Evolutionary conservation across 352 stramenopile species (phyloP).

Genomic region (Pythium folliculosum): DNA sequence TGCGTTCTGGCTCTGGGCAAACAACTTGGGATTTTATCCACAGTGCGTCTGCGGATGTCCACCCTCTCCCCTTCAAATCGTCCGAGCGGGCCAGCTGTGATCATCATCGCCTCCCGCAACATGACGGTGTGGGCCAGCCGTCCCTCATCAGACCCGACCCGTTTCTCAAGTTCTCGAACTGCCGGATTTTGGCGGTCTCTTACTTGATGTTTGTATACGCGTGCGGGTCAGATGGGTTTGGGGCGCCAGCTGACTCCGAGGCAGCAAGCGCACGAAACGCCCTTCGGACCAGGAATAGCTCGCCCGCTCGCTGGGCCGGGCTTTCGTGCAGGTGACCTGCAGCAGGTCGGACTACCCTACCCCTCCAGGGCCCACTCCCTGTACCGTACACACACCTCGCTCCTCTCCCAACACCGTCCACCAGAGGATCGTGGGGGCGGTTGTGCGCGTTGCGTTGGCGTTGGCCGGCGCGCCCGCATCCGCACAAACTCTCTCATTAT

Average conservation of each 20-base stretch:
- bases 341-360: constrained; percentile 1
- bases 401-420: constrained; percentile 9
- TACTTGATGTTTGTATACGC: constrained; percentile 30
- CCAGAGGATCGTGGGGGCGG: neutral
- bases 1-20: constrained; percentile 23
- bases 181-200: constrained; percentile 31
- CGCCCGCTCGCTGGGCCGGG: neutral
- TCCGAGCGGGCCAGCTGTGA: constrained; percentile 21
- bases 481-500: constrained; percentile 23
- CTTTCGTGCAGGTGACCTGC: neutral
- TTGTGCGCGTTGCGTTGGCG: neutral
- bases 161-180: constrained; percentile 8
- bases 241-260: constrained; percentile 6
- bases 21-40: constrained; percentile 14
- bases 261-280: constrained; percentile 26
- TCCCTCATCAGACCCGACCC: constrained; percentile 14
- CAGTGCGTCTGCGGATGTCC: constrained; percentile 15
- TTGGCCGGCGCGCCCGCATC: neutral
- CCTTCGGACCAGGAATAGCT: neutral
- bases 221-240: constrained; percentile 19
- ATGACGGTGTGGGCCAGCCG: neutral
- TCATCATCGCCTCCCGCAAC: constrained; percentile 12
- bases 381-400: constrained; percentile 5
- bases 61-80: constrained; percentile 15
- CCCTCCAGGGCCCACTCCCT: neutral